These are phyloP conservation scores for Colletotrichum sp. DNA, from an alignment of 2,329 filamentous ascomycete genomes.

Conservation along the genomic window DNA sequence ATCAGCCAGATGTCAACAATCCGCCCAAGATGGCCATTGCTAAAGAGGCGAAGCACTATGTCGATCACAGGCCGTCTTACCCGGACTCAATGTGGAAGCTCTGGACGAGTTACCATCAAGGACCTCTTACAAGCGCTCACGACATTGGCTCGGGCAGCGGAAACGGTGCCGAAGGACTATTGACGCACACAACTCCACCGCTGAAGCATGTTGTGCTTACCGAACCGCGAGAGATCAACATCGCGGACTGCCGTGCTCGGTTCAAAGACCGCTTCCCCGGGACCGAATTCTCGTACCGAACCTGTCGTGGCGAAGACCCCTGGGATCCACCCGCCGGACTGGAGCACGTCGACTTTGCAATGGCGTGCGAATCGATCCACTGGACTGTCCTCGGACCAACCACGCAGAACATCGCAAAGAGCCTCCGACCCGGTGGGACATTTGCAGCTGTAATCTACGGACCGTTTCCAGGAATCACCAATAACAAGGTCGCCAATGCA, in stretches of 20 bases:
- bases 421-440: background rate
- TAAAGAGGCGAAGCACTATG: constrained; percentile 6
- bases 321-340: background rate
- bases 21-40: background rate
- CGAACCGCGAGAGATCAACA: background rate
- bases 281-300: background rate
- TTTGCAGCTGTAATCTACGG: constrained; percentile 11
- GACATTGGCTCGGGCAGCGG: background rate
- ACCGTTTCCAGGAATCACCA: background rate
- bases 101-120: background rate
- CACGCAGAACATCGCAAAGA: background rate
- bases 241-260: background rate
- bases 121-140: background rate
- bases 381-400: background rate
- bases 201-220: constrained; percentile 1
- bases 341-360: background rate
- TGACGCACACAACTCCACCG: background rate
- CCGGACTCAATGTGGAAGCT: constrained; percentile 8
- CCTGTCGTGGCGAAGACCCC: background rate
- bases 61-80: constrained; percentile 5
- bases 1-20: background rate
- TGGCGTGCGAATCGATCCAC: constrained; percentile 7
- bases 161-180: background rate
- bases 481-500: background rate
- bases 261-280: background rate